A percentile compares a stretch with the other conserved stretches of the same genome.
Evolutionary conservation across 805 yeast species (phyloP).

Genomic region (Komagataella mondaviorum): DNA sequence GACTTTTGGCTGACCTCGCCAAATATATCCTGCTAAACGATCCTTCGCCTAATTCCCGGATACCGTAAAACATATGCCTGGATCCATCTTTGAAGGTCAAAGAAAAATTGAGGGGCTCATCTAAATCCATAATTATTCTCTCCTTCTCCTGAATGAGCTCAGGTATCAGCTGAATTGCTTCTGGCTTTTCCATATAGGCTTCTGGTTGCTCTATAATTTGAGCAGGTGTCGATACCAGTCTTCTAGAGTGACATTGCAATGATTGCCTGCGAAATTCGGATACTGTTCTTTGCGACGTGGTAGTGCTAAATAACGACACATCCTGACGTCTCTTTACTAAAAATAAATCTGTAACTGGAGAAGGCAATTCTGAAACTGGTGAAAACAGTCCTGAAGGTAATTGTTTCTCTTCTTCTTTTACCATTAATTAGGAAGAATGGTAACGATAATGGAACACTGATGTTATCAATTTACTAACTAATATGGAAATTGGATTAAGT

Average conservation of each 20-base stretch:
- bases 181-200: neutral
- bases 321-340: neutral
- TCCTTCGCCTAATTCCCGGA: slow-evolving; percentile 46
- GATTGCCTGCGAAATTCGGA: neutral
- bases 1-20: slow-evolving; percentile 20
- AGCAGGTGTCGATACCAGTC: neutral
- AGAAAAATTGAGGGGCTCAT: neutral
- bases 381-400: neutral
- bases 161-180: neutral
- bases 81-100: neutral
- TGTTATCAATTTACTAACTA: neutral
- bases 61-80: neutral
- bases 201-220: neutral
- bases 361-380: neutral
- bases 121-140: neutral
- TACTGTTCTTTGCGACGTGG: slow-evolving; percentile 6
- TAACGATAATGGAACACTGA: neutral
- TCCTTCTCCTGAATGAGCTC: neutral
- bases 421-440: neutral
- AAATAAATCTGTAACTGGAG: neutral
- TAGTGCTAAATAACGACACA: neutral
- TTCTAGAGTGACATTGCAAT: neutral
- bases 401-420: neutral
- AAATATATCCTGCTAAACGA: slow-evolving; percentile 53
- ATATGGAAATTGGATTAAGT: slow-evolving; percentile 11